Percentiles rank a stretch among this genome's conserved stretches.
phyloP scores from a whole-genome alignment of 2,329 filamentous ascomycete species.

The Xylaria sp. region DNA sequence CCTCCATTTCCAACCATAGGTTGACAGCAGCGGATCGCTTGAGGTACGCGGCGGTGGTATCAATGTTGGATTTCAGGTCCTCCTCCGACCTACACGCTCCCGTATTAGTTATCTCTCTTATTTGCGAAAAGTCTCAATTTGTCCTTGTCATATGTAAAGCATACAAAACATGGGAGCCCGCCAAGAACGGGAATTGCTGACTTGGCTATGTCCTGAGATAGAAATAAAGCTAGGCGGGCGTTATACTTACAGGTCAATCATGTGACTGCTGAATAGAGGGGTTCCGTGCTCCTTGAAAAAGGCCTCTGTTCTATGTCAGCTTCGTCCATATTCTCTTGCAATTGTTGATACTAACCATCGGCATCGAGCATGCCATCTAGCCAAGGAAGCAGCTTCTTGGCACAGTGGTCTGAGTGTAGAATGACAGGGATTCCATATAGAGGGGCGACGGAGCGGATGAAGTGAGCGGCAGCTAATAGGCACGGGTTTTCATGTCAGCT shows the following conservation, averaged over 20 bases:
- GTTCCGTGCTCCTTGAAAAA: slow-evolving; percentile 94
- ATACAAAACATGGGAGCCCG: background rate
- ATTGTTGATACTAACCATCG: slow-evolving; percentile 17
- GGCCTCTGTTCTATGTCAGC: slow-evolving; percentile 66
- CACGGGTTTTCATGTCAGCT: slow-evolving; percentile 12
- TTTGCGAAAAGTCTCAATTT: background rate
- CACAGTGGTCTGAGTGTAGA: slow-evolving; percentile 97
- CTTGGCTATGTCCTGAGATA: background rate
- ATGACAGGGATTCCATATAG: slow-evolving; percentile 88
- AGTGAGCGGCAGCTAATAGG: slow-evolving; percentile 77
- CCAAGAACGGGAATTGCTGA: background rate
- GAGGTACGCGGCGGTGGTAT: slow-evolving; percentile 90
- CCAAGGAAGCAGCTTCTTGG: slow-evolving; percentile 99
- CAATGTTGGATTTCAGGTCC: slow-evolving; percentile 85
- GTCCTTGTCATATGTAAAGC: background rate
- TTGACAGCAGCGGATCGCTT: slow-evolving; percentile 95
- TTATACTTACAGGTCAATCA: slow-evolving; percentile 80
- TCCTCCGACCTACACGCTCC: slow-evolving; percentile 66
- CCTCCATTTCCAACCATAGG: slow-evolving; percentile 94
- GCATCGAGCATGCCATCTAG: slow-evolving; percentile 77
- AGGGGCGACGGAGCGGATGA: slow-evolving; percentile 86
- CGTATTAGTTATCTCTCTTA: background rate
- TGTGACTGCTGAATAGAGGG: slow-evolving; percentile 95
- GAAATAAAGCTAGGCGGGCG: background rate
- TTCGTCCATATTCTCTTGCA: background rate